phyloP scores from a whole-genome alignment of 352 stramenopile genomes.

The Phytophthora macrochlamydospora region DNA sequence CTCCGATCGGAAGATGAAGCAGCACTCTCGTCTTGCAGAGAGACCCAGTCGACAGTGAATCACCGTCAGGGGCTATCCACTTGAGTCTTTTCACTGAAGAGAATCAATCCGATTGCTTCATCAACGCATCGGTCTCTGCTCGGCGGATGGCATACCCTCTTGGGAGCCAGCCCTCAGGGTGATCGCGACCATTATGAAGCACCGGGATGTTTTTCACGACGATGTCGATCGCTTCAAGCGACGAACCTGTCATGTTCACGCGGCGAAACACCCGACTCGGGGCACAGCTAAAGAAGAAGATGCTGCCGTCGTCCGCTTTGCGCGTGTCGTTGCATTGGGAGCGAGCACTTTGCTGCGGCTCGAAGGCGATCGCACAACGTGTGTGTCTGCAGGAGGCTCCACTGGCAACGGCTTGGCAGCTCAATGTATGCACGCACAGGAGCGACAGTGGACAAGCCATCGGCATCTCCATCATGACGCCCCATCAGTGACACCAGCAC shows the following conservation, averaged over 20 bases:
- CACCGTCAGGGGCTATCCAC: too few relatives aligned
- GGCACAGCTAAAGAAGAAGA: conserved; percentile 28
- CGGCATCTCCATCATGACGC: not conserved
- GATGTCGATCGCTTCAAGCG: conserved; percentile 23
- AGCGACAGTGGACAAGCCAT: not conserved
- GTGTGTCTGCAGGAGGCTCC: conserved; percentile 22
- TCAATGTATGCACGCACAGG: conserved; percentile 16
- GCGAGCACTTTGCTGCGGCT: conserved; percentile 19
- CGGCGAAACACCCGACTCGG: conserved; percentile 28
- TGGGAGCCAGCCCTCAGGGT: conserved; percentile 16
- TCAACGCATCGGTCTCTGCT: conserved; percentile 22
- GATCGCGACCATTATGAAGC: conserved; percentile 3
- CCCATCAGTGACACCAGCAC: conserved; percentile 25
- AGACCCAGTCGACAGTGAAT: not conserved
- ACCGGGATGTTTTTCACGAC: conserved; percentile 16
- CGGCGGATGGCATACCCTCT: conserved; percentile 15
- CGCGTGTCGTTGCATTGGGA: conserved; percentile 21
- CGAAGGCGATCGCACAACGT: conserved; percentile 32
- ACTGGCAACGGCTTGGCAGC: conserved; percentile 12
- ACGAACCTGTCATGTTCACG: conserved; percentile 31
- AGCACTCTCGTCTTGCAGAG: not conserved
- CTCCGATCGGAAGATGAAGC: not conserved
- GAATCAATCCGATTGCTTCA: conserved; percentile 6
- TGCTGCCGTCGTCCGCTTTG: conserved; percentile 13
- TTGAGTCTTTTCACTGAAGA: conserved; percentile 3